Percentiles rank a stretch among this genome's conserved stretches.
phyloP scores from a whole-genome alignment of 2,329 filamentous ascomycete species.

The Cytospora schulzeri region DNA sequence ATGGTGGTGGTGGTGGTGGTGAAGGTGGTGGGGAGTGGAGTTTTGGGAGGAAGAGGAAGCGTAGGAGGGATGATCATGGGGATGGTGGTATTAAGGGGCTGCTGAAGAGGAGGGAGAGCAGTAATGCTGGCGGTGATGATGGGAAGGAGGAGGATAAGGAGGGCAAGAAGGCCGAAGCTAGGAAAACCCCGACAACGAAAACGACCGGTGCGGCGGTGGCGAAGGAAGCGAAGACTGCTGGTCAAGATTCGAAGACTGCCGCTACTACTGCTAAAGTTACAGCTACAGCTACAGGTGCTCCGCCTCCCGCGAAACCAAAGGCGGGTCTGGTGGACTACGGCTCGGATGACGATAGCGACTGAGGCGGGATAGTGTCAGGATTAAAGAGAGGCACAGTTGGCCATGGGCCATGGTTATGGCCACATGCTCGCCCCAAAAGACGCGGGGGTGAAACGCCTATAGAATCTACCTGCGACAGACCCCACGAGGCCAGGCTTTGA shows the following conservation, averaged over 20 bases:
- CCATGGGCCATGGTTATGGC: too few relatives aligned
- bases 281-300: slow-evolving; percentile 2
- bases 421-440: not conserved
- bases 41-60: slow-evolving; percentile 16
- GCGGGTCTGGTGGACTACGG: slow-evolving; percentile 57
- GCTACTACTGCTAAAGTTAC: not conserved
- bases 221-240: not conserved
- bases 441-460: not conserved
- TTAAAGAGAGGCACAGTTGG: not conserved
- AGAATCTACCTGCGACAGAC: not conserved
- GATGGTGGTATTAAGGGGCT: not conserved
- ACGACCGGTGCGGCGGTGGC: not conserved
- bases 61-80: slow-evolving; percentile 26
- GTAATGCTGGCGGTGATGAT: slow-evolving; percentile 12
- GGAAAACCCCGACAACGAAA: not conserved
- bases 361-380: not conserved
- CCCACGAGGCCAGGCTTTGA: not conserved
- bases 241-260: slow-evolving; percentile 31
- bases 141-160: slow-evolving; percentile 19
- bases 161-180: slow-evolving; percentile 1
- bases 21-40: slow-evolving; percentile 12
- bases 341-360: slow-evolving; percentile 53
- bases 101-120: slow-evolving; percentile 30
- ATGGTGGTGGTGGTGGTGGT: slow-evolving; percentile 14
- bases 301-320: slow-evolving; percentile 33